Evolutionary conservation across 352 stramenopile species (phyloP).

Genomic region (Globisporangium emineosum): DNA sequence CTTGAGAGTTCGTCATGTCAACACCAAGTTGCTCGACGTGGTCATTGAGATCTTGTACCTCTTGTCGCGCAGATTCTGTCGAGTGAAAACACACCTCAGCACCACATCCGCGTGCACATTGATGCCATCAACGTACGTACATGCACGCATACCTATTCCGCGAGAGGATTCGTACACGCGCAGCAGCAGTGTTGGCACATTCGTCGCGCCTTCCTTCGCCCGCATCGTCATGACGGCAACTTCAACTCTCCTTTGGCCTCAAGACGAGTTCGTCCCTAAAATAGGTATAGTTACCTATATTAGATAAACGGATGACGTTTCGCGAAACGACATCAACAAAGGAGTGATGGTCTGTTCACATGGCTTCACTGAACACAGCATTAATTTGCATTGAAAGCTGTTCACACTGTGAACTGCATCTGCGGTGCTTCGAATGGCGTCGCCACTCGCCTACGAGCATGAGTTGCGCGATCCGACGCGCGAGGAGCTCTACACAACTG

Average conservation of each 20-base stretch:
- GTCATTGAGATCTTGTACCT: not conserved
- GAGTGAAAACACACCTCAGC: not conserved
- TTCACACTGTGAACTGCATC: too few relatives aligned
- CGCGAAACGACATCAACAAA: not conserved
- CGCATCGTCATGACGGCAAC: not conserved
- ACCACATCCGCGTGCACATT: too few relatives aligned
- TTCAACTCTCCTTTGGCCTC: not conserved
- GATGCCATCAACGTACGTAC: not conserved
- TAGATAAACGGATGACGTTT: too few relatives aligned
- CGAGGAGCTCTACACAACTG: slow-evolving; percentile 61
- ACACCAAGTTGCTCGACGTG: not conserved
- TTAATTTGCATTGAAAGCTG: too few relatives aligned
- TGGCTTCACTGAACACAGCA: too few relatives aligned
- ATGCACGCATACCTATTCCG: not conserved
- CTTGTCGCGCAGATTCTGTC: not conserved
- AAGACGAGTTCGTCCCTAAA: too few relatives aligned
- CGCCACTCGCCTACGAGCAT: not conserved
- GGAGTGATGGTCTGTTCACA: not conserved
- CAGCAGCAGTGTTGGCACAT: not conserved
- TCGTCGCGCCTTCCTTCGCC: slow-evolving; percentile 1
- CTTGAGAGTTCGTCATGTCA: not conserved
- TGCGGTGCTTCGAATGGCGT: too few relatives aligned
- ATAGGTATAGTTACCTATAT: too few relatives aligned
- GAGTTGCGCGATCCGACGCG: slow-evolving; percentile 20
- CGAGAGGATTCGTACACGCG: not conserved